Evolutionary conservation across 495 filamentous ascomycete genomes (phyloP), one percentile per base, ranked within the genome.

Genomic region (Hypoxylon trugodes): DNA sequence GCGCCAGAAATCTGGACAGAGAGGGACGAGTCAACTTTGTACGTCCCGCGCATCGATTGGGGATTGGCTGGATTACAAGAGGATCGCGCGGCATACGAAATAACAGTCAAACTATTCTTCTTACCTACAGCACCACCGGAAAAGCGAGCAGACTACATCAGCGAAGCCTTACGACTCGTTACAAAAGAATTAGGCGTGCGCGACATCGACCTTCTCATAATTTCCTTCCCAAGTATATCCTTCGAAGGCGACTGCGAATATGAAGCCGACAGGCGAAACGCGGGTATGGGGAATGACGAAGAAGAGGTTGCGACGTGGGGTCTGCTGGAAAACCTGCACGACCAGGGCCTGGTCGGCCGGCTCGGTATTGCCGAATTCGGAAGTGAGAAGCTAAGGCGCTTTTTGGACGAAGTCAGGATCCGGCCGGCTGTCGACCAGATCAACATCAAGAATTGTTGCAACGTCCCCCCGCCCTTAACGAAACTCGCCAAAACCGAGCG

Each of bases 361-460:
- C 82, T 98, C 18, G 96, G 95, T 0, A 80, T 98, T 8, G 85
- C 96, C 36, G 95, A 99, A 71, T 98, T 97, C 71, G 92, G 94
- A 25, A 89, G 82, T 43, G 88, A 93, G 70, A 87, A 94, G 45
- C 76, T 98, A 35, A 74, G 83, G 1, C 79, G 84, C 6, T 82
- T 86, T 50, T 55, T 85, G 12, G 60, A 74, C 22, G 77, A 82
- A 41, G 89, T 90, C 15, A 81, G 77, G 37, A 78, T 97, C 40
- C 87, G 86, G 66, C 96, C 95, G 7, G 79, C 85, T 2, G 95
- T 98, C 19, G 86, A 98, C 76, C 95, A 99, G 84, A 96, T 99
- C 82, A 98, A 98, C 74, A 84, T 97, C 43, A 90, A 92, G 66
- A 93, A 98, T 74, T 97, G 93, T 77, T 98, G 95, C 75, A 92